Evolutionary conservation across 2,329 filamentous ascomycete species (phyloP).

Genomic region (Aureobasidium sp.): DNA sequence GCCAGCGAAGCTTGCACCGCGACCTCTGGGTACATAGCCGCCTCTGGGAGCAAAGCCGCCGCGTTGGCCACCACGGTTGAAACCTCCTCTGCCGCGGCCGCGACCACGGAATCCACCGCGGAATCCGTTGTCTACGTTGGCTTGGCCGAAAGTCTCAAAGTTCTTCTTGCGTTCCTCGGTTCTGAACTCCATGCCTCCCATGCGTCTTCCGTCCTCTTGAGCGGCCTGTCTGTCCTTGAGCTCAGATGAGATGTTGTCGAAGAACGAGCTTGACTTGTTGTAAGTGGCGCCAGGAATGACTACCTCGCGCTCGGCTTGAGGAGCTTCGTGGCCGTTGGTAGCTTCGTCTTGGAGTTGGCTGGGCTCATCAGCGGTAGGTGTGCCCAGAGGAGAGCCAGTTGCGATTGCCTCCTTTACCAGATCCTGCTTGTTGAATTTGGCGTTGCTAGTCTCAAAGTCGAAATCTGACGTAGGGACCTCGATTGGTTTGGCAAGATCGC

Average conservation of each 20-base stretch:
- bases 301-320: conserved; percentile 30
- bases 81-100: conserved; percentile 59
- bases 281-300: conserved; percentile 48
- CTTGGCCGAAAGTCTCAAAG: conserved; percentile 95
- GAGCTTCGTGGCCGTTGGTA: conserved; percentile 28
- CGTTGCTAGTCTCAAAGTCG: conserved; percentile 79
- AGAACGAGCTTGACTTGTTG: conserved; percentile 86
- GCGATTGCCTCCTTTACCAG: conserved; percentile 82
- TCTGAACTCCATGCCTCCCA: conserved; percentile 75
- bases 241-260: conserved; percentile 96
- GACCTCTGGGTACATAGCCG: background rate
- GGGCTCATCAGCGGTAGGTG: conserved; percentile 33
- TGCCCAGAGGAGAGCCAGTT: conserved; percentile 57
- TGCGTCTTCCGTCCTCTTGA: conserved; percentile 44
- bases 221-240: conserved; percentile 78
- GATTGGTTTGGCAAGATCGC: conserved; percentile 45
- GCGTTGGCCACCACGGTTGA: conserved; percentile 26
- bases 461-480: conserved; percentile 88
- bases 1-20: background rate
- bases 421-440: conserved; percentile 83
- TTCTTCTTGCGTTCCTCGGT: conserved; percentile 91
- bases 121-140: conserved; percentile 73
- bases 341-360: conserved; percentile 18
- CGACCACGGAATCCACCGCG: conserved; percentile 71
- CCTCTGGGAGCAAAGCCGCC: conserved; percentile 3